phyloP scores from a whole-genome alignment of 305 asterid genomes.

The Solanum chacoense region DNA sequence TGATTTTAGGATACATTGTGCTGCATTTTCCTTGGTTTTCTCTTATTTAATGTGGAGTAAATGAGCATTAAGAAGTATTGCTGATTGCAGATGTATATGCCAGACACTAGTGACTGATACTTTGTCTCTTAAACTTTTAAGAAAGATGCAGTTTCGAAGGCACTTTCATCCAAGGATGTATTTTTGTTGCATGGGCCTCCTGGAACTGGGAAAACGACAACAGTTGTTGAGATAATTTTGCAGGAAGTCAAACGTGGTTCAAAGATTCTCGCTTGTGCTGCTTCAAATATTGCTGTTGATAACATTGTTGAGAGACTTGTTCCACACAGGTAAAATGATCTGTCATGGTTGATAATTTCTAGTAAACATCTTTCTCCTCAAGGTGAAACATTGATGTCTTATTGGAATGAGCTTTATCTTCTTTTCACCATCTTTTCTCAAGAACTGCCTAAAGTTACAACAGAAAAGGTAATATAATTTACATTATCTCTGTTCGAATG shows the following conservation, averaged over 20 bases:
- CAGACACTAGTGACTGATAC: neutral
- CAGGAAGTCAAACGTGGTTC: constrained; percentile 97
- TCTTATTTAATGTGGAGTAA: neutral
- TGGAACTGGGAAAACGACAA: constrained; percentile 98
- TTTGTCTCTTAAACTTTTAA: constrained; percentile 19
- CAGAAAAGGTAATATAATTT: neutral
- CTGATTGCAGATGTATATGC: neutral
- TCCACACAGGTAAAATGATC: constrained; percentile 57
- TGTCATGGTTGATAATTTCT: neutral
- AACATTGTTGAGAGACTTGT: constrained; percentile 96
- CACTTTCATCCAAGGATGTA: constrained; percentile 85
- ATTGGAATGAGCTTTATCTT: neutral
- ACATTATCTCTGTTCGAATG: neutral
- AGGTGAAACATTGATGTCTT: neutral
- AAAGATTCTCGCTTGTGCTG: constrained; percentile 92
- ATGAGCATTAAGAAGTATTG: neutral
- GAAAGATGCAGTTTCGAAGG: constrained; percentile 89
- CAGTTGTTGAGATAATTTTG: constrained; percentile 86
- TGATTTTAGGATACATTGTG: neutral
- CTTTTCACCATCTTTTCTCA: neutral
- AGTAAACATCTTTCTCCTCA: constrained; percentile 1
- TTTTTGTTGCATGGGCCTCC: constrained; percentile 99
- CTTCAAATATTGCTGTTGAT: constrained; percentile 98
- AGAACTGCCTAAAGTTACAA: neutral
- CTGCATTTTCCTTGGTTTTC: neutral